phyloP scores from a whole-genome alignment of 176 grass and related monocot genomes.

The Ensete glaucum region DNA sequence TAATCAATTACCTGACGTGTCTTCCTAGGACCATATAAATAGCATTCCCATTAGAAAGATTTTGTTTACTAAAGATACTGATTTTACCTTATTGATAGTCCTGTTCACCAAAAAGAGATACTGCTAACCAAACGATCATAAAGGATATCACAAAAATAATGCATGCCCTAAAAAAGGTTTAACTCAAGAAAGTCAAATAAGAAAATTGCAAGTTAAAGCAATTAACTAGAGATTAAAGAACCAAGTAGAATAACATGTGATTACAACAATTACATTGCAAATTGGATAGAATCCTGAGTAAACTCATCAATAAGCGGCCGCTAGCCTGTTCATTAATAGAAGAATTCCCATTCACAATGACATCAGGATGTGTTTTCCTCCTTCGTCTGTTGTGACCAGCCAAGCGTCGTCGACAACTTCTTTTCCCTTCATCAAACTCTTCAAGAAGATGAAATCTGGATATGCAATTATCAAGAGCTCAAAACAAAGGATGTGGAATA shows the following conservation, averaged over 20 bases:
- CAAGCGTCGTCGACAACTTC: conserved; percentile 90
- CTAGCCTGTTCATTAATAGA: conserved; percentile 58
- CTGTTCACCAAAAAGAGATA: not conserved
- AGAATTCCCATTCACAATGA: conserved; percentile 31
- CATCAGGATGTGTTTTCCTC: conserved; percentile 72
- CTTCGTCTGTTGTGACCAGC: conserved; percentile 87
- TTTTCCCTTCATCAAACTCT: conserved; percentile 98
- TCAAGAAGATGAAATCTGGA: conserved; percentile 85
- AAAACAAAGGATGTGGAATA: not conserved
- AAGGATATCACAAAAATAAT: not conserved
- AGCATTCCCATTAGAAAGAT: not conserved
- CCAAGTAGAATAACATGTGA: not conserved
- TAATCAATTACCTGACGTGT: not conserved
- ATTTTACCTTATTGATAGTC: not conserved
- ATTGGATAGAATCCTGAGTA: conserved; percentile 68
- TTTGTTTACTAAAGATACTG: not conserved
- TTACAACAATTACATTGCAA: conserved; percentile 48
- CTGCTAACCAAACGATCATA: not conserved
- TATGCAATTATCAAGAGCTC: conserved; percentile 9
- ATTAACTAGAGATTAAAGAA: not conserved
- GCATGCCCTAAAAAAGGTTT: not conserved
- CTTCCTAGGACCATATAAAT: not conserved
- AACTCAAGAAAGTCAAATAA: not conserved
- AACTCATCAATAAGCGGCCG: conserved; percentile 71
- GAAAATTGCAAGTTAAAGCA: not conserved